Evolutionary conservation across 345 rosid species (phyloP), one percentile per base, ranked within the genome.

Genomic region (Cardamine resedifolia): DNA sequence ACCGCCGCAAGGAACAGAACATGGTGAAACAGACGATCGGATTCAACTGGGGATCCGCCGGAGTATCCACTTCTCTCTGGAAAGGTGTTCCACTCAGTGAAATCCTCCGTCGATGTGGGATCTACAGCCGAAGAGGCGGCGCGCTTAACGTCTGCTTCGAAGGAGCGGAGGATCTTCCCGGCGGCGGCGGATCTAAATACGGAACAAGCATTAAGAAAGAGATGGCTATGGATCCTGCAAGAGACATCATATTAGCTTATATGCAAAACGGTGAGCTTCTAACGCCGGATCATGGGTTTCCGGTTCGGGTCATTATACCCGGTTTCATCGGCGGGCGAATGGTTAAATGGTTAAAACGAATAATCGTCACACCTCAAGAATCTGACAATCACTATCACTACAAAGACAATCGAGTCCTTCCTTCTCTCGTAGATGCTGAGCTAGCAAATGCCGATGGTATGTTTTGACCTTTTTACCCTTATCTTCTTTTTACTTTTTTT

Each of bases 31-130:
- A 94, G 60, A 91, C 89, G 4, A 83, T 91, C 9, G 97, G 98
- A 6, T 94, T 94, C 68, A 94, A 94, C 82, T 94, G 98, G 98
- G 98, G 97, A 8, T 77, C 95, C 0, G 91, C 89, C 0, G 98
- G 87, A 41, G 34, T 91, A 2, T 94, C 98, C 2, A 94, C 90
- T 24, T 82, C 97, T 4, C 85, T 91, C 58, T 94, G 98, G 98
- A 84, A 80, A 21, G 98, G 98, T 0, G 86, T 94, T 15, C 86
- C 83, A 1, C 73, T 94, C 3, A 78, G 80, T 4, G 82, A 83
- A 8, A 83, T 91, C 49, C 88, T 94, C 58, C 85, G 85, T 44
- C 79, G 89, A 41, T 91, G 95, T 52, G 97, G 98, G 30, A 78
- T 89, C 68, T 66, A 68, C 44, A 82, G 88, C 64, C 77, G 89